Base-by-base conservation (phyloP, 352 stramenopile genomes). In the Elongisporangium undulatum region DNA sequence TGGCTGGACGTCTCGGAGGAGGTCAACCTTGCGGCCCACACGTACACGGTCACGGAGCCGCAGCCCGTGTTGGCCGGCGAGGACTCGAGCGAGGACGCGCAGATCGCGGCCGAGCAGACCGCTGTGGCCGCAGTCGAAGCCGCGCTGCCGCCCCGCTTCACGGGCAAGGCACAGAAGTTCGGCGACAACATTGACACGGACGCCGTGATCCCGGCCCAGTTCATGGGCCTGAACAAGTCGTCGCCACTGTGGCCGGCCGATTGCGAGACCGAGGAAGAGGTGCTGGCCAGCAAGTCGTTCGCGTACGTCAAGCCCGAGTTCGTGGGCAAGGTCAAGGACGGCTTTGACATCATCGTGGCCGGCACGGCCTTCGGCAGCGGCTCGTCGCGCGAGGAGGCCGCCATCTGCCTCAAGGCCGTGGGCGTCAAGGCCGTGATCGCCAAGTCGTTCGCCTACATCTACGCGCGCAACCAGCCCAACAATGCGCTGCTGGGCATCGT, bases 371-470 rank as follows among this genome's bases (percentile, higher is more conserved):
- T 93, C 58, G 83, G 83, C 53, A 87, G 78, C 51, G 83, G 83
- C 26, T 93, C 83, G 52, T 93, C 83, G 22, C 83, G 83, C 45
- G 83, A 93, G 59, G 83, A 93, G 59, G 83, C 83, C 0, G 83
- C 83, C 16, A 89, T 90, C 50, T 93, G 81, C 51, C 77, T 93
- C 45, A 93, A 93, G 74, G 83, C 83, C 12, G 70, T 90, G 2
- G 83, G 83, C 41, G 76, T 93, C 20, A 77, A 91, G 64, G 83
- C 83, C 7, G 83, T 93, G 49, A 93, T 93, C 52, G 83, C 83
- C 63, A 91, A 91, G 66, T 93, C 83, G 55, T 93, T 93, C 63
- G 83, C 83, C 22, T 93, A 93, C 67, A 93, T 93, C 53, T 93
- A 93, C 69, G 81, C 83, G 9, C 79, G 83, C 38, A 93, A 93